These are phyloP conservation scores for Glycine latifolia DNA, from an alignment of 306 rosid genomes.

Conservation along the genomic window DNA sequence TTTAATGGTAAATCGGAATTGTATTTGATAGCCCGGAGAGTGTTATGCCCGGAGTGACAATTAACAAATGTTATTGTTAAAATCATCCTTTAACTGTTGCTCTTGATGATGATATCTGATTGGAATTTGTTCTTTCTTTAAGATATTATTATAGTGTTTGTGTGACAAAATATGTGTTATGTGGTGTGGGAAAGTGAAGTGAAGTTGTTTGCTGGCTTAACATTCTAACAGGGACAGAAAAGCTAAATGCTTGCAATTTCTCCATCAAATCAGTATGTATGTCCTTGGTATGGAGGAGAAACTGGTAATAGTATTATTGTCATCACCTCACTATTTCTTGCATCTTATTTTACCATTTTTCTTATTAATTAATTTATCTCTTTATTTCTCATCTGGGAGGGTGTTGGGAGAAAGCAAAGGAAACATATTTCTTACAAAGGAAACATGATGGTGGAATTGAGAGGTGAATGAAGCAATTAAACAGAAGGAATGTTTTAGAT, in stretches of 20 bases:
- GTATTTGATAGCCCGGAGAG: neutral
- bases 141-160: neutral
- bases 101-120: neutral
- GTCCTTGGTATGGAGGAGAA: neutral
- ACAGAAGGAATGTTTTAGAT: too few species aligned
- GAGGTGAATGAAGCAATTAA: too few species aligned
- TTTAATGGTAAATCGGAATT: conserved; percentile 13
- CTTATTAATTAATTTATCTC: too few species aligned
- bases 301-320: neutral
- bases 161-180: neutral
- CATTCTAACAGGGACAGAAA: neutral
- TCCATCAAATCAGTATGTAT: neutral
- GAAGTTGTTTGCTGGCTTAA: neutral
- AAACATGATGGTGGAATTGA: too few species aligned
- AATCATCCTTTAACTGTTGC: neutral
- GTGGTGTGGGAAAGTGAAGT: neutral
- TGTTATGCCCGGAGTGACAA: neutral
- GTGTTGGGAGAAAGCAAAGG: too few species aligned
- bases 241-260: neutral
- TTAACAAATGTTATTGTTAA: neutral
- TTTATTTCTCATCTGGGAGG: too few species aligned
- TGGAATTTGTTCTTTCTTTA: neutral
- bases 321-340: too few species aligned
- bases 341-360: too few species aligned
- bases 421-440: too few species aligned